Evolutionary conservation across 1,139 yeast genomes (phyloP).

Genomic region (Nematodospora anomalae): DNA sequence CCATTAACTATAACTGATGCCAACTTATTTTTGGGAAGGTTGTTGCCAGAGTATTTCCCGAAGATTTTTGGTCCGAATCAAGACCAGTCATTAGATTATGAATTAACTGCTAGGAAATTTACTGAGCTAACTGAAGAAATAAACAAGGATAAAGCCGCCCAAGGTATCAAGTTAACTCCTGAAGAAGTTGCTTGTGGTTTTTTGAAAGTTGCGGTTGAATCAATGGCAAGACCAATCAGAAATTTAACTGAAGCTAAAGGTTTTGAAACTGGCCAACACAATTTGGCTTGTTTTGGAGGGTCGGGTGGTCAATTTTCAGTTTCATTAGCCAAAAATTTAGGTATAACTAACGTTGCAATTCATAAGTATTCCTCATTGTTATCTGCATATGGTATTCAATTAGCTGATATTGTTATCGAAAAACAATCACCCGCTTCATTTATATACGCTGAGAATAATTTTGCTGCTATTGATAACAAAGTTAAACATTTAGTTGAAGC

Average conservation of each 20-base stretch:
- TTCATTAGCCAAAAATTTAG: slow-evolving; percentile 39
- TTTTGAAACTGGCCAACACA: slow-evolving; percentile 39
- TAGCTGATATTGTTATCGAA: slow-evolving; percentile 58
- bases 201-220: slow-evolving; percentile 45
- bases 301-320: slow-evolving; percentile 50
- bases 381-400: slow-evolving; percentile 45
- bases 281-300: slow-evolving; percentile 48
- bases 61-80: slow-evolving; percentile 46
- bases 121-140: slow-evolving; percentile 33
- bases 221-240: slow-evolving; percentile 49
- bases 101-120: slow-evolving; percentile 31
- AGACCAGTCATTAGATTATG: slow-evolving; percentile 38
- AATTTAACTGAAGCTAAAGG: slow-evolving; percentile 48
- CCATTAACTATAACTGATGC: slow-evolving; percentile 51
- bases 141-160: slow-evolving; percentile 26
- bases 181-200: slow-evolving; percentile 47
- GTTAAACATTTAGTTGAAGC: slow-evolving; percentile 23
- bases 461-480: slow-evolving; percentile 24
- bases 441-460: slow-evolving; percentile 21
- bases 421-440: slow-evolving; percentile 57
- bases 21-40: slow-evolving; percentile 41
- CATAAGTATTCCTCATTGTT: slow-evolving; percentile 46
- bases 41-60: slow-evolving; percentile 43
- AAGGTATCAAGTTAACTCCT: slow-evolving; percentile 26
- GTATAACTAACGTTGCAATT: slow-evolving; percentile 39